Evolutionary conservation across 306 rosid genomes (phyloP).

Genomic region (Citrullus mucosospermus): DNA sequence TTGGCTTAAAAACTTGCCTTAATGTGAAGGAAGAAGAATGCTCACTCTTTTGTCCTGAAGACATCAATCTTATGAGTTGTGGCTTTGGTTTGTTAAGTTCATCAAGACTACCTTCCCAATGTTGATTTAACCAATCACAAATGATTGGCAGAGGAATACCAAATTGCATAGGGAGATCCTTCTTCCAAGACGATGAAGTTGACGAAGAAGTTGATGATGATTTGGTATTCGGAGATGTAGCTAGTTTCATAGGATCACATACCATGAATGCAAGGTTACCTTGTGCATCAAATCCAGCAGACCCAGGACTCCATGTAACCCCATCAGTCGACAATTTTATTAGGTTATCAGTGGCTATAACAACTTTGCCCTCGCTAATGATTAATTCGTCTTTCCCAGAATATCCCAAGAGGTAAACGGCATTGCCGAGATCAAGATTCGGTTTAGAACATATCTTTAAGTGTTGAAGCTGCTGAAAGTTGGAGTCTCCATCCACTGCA

Average conservation of each 20-base stretch:
- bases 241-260: constrained; percentile 96
- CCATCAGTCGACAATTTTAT: constrained; percentile 87
- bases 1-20: constrained; percentile 76
- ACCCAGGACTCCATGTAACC: constrained; percentile 71
- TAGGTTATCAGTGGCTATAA: constrained; percentile 92
- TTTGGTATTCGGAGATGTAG: constrained; percentile 82
- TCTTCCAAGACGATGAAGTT: constrained; percentile 72
- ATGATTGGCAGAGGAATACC: constrained; percentile 87
- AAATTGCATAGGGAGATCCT: constrained; percentile 78
- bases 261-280: constrained; percentile 96
- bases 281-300: constrained; percentile 86
- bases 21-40: constrained; percentile 80
- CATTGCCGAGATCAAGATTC: constrained; percentile 74
- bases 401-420: constrained; percentile 79
- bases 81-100: constrained; percentile 90
- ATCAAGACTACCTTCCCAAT: constrained; percentile 97
- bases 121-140: constrained; percentile 95
- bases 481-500: constrained; percentile 71
- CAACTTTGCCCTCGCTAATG: constrained; percentile 89
- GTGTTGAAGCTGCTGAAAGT: constrained; percentile 52
- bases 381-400: constrained; percentile 59
- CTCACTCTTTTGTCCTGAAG: constrained; percentile 73
- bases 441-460: constrained; percentile 75
- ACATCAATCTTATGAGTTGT: constrained; percentile 84
- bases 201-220: constrained; percentile 76